A percentile compares a stretch with the other conserved stretches of the same genome.
phyloP scores from a whole-genome alignment of 176 grass and related monocot species.

The Paspalum vaginatum region DNA sequence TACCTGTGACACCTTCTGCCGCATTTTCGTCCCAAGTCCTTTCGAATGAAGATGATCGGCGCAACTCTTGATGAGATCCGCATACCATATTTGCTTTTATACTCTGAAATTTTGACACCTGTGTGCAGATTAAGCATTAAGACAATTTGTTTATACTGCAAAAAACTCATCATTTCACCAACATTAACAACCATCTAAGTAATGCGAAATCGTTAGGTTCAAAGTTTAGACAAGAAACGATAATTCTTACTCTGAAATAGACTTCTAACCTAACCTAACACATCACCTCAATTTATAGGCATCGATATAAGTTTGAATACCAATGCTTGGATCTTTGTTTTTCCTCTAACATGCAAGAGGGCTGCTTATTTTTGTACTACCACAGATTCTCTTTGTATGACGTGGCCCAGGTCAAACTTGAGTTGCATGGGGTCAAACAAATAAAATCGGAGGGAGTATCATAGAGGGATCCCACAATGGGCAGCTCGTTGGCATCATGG shows the following conservation, averaged over 20 bases:
- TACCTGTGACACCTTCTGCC: slow-evolving; percentile 57
- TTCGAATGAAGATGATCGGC: slow-evolving; percentile 80
- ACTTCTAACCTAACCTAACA: not conserved
- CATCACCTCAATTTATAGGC: not conserved
- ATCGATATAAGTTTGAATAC: too few relatives aligned
- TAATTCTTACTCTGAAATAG: not conserved
- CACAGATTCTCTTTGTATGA: too few relatives aligned
- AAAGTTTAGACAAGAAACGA: not conserved
- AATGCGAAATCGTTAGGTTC: not conserved
- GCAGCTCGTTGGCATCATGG: not conserved
- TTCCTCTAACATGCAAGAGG: not conserved
- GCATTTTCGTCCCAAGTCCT: slow-evolving; percentile 74
- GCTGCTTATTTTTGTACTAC: not conserved
- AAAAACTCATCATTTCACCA: not conserved
- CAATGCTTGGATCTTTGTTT: not conserved
- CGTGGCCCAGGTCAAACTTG: too few relatives aligned
- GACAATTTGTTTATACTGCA: not conserved
- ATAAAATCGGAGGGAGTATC: too few relatives aligned
- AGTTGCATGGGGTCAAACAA: too few relatives aligned
- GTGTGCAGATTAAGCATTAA: slow-evolving; percentile 43
- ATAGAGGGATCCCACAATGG: not conserved
- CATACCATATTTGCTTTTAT: slow-evolving; percentile 98
- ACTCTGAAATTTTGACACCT: slow-evolving; percentile 93
- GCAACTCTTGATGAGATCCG: slow-evolving; percentile 82
- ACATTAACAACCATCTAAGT: not conserved